Base-by-base conservation (phyloP, 768 basidiomycete genomes). In the Lanmaoa rubissima region DNA sequence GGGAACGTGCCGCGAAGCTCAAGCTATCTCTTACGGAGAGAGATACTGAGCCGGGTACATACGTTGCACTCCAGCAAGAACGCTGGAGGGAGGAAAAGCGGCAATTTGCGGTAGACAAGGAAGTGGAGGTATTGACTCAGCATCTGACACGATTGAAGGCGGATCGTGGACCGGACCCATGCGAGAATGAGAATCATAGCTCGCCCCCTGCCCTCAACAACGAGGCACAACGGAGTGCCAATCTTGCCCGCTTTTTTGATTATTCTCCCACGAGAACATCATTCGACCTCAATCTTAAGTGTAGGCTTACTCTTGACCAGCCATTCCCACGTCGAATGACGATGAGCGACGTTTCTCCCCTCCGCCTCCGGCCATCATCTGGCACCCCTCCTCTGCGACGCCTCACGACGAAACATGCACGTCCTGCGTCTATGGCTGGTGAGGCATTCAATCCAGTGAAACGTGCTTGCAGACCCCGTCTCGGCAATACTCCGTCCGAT, bases 1-100 rank as follows among this genome's bases (percentile, higher is more conserved):
- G 75, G 53, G 74, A 79, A 48, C 72, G 74, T 54, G 72, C 75
- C 7, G 72, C 70, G 44, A 75, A 72, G 53, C 69, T 82, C 35
- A 75, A 76, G 14, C 61, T 61, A 19, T 58, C 74, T 42, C 71
- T 82, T 17, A 61, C 68, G 1, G 73, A 77, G 48, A 71, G 76
- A 49, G 73, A 72, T 44, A 58, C 70, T 6, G 76, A 80, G 9
- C 77, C 78, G 1, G 63, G 57, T 7, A 60, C 60, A 17, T 79
- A 75, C 55, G 66, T 69, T 54, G 57, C 74, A 10, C 67, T 80
- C 40, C 76, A 81, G 56, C 74, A 73, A 1, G 74, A 81, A 48
- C 75, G 79, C 32, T 83, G 81, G 82, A 71, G 77, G 68, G 78
- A 79, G 57, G 82, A 84, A 60, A 75, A 74, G 58, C 71, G 76